Conservation (phyloP, 305 asterid genomes). For the Euphrasia arctica region DNA sequence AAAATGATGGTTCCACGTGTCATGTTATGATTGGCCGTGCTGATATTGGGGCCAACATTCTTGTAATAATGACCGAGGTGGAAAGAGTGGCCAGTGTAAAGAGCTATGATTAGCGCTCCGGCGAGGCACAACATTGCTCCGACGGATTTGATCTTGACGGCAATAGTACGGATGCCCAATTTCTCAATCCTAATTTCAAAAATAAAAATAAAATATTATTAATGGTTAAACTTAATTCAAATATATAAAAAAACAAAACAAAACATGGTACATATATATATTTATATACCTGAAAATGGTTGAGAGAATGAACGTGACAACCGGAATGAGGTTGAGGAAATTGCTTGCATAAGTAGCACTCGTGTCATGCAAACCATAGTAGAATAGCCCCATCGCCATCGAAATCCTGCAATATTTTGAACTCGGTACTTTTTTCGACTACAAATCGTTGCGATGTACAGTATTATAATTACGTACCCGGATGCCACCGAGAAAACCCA, state of each 20-base stretch:
- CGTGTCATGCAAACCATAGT: constrained; percentile 57
- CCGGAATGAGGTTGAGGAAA: constrained; percentile 54
- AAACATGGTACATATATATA: too few species aligned
- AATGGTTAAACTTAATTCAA: too few species aligned
- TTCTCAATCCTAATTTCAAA: constrained; percentile 15
- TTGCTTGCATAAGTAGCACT: constrained; percentile 72
- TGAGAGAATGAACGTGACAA: constrained; percentile 48
- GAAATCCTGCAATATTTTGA: constrained; percentile 39
- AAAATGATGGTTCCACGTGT: background rate
- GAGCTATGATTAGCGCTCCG: constrained; percentile 46
- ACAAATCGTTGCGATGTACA: background rate
- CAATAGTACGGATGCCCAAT: constrained; percentile 25
- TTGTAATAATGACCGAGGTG: constrained; percentile 21
- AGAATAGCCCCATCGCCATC: constrained; percentile 60
- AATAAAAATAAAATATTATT: constrained; percentile 21
- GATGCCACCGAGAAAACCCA: constrained; percentile 51
- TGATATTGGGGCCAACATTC: background rate
- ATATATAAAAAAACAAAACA: too few species aligned
- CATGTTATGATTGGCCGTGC: background rate
- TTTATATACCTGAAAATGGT: constrained; percentile 41
- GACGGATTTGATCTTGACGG: constrained; percentile 39
- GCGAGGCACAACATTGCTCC: constrained; percentile 54
- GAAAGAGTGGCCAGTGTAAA: constrained; percentile 50
- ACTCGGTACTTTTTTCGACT: background rate
- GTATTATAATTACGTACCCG: constrained; percentile 37